A percentile compares a stretch with the other conserved stretches of the same genome.
Conservation (phyloP, 2,329 filamentous ascomycete genomes). For the Botryotinia narcissicola region DNA sequence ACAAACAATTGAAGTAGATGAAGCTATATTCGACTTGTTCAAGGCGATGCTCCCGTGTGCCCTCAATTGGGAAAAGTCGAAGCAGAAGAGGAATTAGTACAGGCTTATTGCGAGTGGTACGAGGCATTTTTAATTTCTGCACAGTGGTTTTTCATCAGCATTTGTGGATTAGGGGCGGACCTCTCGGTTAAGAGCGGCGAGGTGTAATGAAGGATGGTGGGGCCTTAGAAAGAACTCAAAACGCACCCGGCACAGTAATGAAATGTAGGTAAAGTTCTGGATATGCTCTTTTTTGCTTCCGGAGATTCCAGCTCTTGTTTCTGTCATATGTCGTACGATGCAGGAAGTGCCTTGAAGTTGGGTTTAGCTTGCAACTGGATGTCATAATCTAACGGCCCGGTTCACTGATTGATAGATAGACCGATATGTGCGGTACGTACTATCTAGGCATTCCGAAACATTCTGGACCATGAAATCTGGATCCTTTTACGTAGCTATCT, state of each 20-base stretch:
- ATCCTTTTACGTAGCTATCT: neutral
- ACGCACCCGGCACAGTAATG: neutral
- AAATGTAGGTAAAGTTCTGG: neutral
- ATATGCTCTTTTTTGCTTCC: neutral
- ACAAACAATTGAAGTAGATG: neutral
- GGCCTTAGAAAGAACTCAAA: neutral
- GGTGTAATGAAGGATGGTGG: neutral
- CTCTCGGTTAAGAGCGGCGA: conserved; percentile 6
- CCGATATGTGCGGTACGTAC: neutral
- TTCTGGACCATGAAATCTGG: neutral
- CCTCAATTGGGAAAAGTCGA: neutral
- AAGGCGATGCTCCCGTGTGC: neutral
- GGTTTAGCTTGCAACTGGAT: neutral
- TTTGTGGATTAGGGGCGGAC: neutral
- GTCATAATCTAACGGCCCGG: neutral
- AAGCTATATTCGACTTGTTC: neutral
- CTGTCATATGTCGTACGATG: neutral
- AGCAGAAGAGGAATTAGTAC: neutral
- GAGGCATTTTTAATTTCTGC: conserved; percentile 1
- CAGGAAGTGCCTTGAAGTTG: neutral
- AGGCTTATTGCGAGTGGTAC: neutral
- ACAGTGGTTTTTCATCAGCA: neutral
- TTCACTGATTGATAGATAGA: neutral
- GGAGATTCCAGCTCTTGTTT: neutral
- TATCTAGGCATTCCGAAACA: conserved; percentile 11